Base-by-base conservation (phyloP, 805 yeast genomes). In the Tetrapisispora phaffii region DNA sequence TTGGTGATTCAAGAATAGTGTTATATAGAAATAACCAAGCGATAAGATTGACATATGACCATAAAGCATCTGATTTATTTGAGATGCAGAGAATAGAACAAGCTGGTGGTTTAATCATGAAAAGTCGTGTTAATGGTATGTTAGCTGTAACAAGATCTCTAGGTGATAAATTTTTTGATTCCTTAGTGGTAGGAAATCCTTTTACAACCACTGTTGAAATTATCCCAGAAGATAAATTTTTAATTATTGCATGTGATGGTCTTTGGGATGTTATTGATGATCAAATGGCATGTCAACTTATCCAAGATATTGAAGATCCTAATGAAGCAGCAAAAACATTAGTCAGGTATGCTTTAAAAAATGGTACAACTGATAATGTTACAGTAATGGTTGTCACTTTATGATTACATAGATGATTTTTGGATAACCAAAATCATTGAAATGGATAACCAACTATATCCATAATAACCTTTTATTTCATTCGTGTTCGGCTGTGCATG, bases 231-330 rank as follows among this genome's bases (percentile, higher is more conserved):
- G 96, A 89, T 61, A 83, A 83, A 53, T 86, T 85, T 58, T 63
- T 90, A 57, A 88, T 90, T 41, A 68, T 90, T 47, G 97, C 97
- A 0, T 93, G 97, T 63, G 98, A 90, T 64, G 98, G 98, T 0
- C 68, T 90, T 10, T 90, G 97, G 97, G 98, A 90, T 62, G 97
- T 90, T 4, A 74, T 89, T 42, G 72, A 80, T 8, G 98, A 93
- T 60, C 83, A 78, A 51, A 76, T 77, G 45, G 97, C 97, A 0
- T 85, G 93, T 46, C 81, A 81, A 45, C 62, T 82, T 52, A 81
- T 86, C 4, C 69, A 72, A 40, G 71, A 73, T 34, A 67, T 76
- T 12, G 45, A 56, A 8, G 79, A 81, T 53, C 82, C 93, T 0
- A 73, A 77, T 37, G 65, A 65, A 39, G 95, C 93, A 1, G 82